These are phyloP conservation scores for Stemphylium lycopersici DNA, from an alignment of 2,329 filamentous ascomycete genomes.

Conservation along the genomic window DNA sequence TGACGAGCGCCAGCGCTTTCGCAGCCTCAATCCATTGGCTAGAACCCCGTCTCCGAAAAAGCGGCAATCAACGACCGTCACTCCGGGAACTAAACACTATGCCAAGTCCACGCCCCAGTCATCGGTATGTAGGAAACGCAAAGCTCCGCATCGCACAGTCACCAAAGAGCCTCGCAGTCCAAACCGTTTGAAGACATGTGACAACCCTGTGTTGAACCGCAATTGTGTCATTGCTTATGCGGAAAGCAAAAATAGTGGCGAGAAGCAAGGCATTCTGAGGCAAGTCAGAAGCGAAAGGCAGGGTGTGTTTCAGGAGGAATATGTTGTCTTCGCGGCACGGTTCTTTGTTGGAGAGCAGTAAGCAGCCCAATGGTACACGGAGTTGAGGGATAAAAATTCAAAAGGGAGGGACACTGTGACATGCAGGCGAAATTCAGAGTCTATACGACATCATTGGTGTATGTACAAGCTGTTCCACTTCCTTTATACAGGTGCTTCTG, in stretches of 20 bases:
- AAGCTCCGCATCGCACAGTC: background rate
- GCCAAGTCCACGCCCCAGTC: background rate
- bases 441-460: too few species aligned
- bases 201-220: slow-evolving; percentile 37
- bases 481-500: too few species aligned
- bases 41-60: background rate
- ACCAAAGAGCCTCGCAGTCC: slow-evolving; percentile 14
- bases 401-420: background rate
- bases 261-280: slow-evolving; percentile 38
- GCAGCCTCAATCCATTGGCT: background rate
- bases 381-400: background rate
- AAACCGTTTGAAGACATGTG: slow-evolving; percentile 30
- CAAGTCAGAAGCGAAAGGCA: slow-evolving; percentile 48
- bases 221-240: slow-evolving; percentile 48
- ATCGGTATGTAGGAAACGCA: slow-evolving; percentile 18
- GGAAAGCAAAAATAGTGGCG: slow-evolving; percentile 20
- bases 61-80: background rate
- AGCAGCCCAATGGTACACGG: too few species aligned
- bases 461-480: too few species aligned
- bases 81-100: background rate
- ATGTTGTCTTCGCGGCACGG: slow-evolving; percentile 51
- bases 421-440: background rate
- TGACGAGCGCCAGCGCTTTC: background rate
- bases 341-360: slow-evolving; percentile 42
- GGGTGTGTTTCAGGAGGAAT: slow-evolving; percentile 50